Evolutionary conservation across 2,329 filamentous ascomycete genomes (phyloP).

Genomic region (Diaporthe ampelina): DNA sequence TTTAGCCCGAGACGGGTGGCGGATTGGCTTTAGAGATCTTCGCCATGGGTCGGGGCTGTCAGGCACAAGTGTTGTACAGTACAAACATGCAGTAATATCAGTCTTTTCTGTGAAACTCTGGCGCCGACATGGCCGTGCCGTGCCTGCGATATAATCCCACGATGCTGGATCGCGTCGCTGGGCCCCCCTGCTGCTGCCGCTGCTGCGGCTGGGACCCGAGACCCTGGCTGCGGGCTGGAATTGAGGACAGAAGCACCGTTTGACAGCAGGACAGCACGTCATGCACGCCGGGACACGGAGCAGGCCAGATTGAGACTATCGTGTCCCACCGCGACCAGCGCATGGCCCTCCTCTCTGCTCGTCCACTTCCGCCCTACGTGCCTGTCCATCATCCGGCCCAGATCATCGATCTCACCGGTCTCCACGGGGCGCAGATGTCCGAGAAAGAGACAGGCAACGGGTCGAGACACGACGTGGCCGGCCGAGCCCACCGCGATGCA

Average conservation of each 20-base stretch:
- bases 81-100: conserved; percentile 8
- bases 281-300: conserved; percentile 17
- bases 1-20: background rate
- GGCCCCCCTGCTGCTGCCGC: background rate
- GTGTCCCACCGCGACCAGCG: conserved; percentile 17
- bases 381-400: background rate
- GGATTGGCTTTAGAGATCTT: conserved; percentile 11
- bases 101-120: conserved; percentile 2
- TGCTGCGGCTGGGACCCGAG: conserved; percentile 18
- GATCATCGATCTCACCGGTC: conserved; percentile 1
- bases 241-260: background rate
- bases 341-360: background rate
- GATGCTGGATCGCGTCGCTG: conserved; percentile 7
- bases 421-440: background rate
- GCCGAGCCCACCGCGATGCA: conserved; percentile 23
- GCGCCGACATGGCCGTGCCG: conserved; percentile 30
- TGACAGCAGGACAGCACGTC: conserved; percentile 27
- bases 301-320: background rate
- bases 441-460: background rate
- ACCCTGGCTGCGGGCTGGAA: background rate
- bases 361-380: background rate
- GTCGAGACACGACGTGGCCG: conserved; percentile 4
- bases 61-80: background rate
- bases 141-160: background rate
- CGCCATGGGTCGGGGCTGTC: background rate